Evolutionary conservation across 345 rosid species (phyloP).

Genomic region (Bretschneidera sinensis): DNA sequence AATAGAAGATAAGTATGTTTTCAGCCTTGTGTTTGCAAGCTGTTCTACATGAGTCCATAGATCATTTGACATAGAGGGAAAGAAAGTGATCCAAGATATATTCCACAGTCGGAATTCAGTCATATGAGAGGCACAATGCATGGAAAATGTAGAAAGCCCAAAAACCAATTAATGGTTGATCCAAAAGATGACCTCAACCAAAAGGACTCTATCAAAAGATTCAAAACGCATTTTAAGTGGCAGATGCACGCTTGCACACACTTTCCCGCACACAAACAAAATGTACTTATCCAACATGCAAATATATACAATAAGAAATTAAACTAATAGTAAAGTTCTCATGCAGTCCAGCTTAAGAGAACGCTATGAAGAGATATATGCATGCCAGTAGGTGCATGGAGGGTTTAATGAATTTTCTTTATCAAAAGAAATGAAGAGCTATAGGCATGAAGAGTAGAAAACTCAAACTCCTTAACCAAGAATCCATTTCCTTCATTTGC

Average conservation of each 20-base stretch:
- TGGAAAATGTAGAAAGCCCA: background rate
- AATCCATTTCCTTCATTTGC: background rate
- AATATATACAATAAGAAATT: background rate
- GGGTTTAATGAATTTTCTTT: too few relatives aligned
- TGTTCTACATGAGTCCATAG: background rate
- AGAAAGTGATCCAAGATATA: too few relatives aligned
- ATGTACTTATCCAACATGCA: background rate
- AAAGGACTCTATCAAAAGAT: background rate
- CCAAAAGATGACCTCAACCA: background rate
- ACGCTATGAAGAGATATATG: too few relatives aligned
- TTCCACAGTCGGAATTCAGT: background rate
- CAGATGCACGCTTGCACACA: background rate
- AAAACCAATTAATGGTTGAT: background rate
- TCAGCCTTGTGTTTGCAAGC: background rate
- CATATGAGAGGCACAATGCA: background rate
- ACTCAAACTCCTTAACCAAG: background rate
- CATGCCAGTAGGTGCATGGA: too few relatives aligned
- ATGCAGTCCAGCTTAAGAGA: background rate
- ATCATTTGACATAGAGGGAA: too few relatives aligned
- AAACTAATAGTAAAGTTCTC: background rate
- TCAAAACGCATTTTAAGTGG: background rate
- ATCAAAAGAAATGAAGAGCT: too few relatives aligned
- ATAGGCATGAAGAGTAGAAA: background rate
- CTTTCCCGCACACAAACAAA: too few relatives aligned
- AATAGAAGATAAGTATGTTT: background rate